A percentile compares a stretch with the other conserved stretches of the same genome.
Evolutionary conservation across 116 monocot species (phyloP).

Genomic region (Cymodocea nodosa): DNA sequence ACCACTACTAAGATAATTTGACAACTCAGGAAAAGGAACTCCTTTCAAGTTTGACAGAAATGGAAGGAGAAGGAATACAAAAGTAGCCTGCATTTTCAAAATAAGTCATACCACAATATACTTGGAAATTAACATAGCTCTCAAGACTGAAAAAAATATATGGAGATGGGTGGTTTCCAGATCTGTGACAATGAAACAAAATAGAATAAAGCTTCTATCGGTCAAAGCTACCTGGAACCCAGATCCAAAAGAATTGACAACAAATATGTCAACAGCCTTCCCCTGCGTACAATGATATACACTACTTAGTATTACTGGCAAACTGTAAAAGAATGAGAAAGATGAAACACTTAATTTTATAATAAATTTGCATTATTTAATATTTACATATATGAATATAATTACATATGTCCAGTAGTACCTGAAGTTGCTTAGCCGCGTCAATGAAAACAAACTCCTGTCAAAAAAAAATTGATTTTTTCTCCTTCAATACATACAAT

Average conservation of each 20-base stretch:
- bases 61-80: conserved; percentile 87
- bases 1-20: conserved; percentile 57
- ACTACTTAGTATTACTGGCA: neutral
- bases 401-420: conserved; percentile 7
- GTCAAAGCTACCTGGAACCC: conserved; percentile 72
- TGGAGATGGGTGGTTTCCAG: neutral
- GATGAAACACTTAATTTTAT: no score
- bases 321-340: neutral
- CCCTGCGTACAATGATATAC: conserved; percentile 34
- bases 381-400: neutral
- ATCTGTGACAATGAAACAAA: no score
- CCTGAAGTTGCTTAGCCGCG: conserved; percentile 71
- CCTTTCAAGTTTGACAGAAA: conserved; percentile 81
- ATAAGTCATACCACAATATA: neutral
- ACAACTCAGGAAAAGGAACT: conserved; percentile 75
- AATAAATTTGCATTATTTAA: neutral
- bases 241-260: conserved; percentile 98
- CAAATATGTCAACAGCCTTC: conserved; percentile 79
- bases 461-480: neutral
- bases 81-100: conserved; percentile 51
- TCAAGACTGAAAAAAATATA: neutral
- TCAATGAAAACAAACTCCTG: conserved; percentile 98
- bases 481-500: neutral
- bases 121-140: neutral
- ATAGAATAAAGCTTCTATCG: neutral